Conservation (phyloP, 257 asterid genomes). For the Solanum arcanum region DNA sequence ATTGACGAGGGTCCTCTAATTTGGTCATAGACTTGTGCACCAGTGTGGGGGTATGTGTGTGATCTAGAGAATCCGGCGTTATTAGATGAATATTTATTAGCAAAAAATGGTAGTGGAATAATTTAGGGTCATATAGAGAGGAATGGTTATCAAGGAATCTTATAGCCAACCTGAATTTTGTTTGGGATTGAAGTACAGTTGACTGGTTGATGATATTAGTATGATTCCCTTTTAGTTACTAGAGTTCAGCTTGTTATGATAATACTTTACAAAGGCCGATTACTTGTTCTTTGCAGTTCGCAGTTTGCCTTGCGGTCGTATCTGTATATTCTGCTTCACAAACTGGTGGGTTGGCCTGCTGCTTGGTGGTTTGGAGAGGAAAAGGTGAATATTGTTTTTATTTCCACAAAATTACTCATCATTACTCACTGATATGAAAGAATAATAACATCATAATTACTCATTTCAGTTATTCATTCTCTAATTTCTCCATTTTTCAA, state of each 20-base stretch:
- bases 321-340: slow-evolving; percentile 72
- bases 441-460: not conserved
- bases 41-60: not conserved
- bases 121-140: too few species aligned
- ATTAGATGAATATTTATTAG: not conserved
- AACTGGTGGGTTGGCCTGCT: slow-evolving; percentile 78
- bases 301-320: slow-evolving; percentile 80
- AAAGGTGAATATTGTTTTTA: slow-evolving; percentile 37
- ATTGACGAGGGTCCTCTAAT: not conserved
- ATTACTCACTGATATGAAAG: not conserved
- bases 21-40: not conserved
- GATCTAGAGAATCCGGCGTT: not conserved
- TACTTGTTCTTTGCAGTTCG: slow-evolving; percentile 50
- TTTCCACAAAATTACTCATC: not conserved
- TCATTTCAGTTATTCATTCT: not conserved
- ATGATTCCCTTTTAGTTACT: not conserved
- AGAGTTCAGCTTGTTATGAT: not conserved
- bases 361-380: slow-evolving; percentile 91
- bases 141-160: not conserved
- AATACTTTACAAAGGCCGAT: not conserved
- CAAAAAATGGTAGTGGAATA: not conserved
- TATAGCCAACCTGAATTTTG: not conserved
- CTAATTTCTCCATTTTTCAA: slow-evolving; percentile 7
- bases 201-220: not conserved
- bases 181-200: not conserved